Evolutionary conservation across 176 grass and related monocot genomes (phyloP).

Genomic region (Thinopyrum elongatum): DNA sequence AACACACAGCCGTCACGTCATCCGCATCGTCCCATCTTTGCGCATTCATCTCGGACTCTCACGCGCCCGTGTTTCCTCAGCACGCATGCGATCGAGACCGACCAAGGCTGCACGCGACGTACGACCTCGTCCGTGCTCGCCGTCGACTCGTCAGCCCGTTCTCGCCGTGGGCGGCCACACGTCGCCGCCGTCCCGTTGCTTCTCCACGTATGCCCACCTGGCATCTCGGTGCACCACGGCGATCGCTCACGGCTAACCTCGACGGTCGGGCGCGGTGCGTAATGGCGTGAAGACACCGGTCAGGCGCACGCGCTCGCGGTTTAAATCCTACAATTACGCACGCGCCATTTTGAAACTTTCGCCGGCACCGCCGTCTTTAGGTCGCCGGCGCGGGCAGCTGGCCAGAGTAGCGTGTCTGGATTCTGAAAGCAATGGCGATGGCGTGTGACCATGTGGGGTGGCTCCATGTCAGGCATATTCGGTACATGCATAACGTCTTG

Average conservation of each 20-base stretch:
- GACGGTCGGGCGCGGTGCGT: slow-evolving; percentile 15
- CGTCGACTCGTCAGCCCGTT: neutral
- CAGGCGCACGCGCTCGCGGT: neutral
- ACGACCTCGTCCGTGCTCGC: neutral
- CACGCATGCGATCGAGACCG: neutral
- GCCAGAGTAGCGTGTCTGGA: neutral
- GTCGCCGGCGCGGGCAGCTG: neutral
- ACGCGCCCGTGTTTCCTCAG: neutral
- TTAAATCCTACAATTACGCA: neutral
- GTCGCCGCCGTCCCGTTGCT: neutral
- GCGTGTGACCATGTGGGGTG: neutral
- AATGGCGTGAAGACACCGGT: slow-evolving; percentile 39
- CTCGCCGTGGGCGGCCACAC: neutral
- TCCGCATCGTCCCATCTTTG: neutral
- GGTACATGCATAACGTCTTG: neutral
- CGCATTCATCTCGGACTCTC: neutral
- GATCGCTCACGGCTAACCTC: slow-evolving; percentile 10
- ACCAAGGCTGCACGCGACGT: neutral
- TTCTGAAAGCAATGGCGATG: slow-evolving; percentile 39
- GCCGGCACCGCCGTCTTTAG: neutral
- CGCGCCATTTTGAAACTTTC: slow-evolving; percentile 3
- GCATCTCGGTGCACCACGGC: neutral
- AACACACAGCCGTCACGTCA: neutral
- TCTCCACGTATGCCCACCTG: neutral
- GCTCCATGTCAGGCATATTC: neutral